A percentile compares a stretch with the other conserved stretches of the same genome.
phyloP scores from a whole-genome alignment of 2,329 filamentous ascomycete species.

The Diplodia mutila region DNA sequence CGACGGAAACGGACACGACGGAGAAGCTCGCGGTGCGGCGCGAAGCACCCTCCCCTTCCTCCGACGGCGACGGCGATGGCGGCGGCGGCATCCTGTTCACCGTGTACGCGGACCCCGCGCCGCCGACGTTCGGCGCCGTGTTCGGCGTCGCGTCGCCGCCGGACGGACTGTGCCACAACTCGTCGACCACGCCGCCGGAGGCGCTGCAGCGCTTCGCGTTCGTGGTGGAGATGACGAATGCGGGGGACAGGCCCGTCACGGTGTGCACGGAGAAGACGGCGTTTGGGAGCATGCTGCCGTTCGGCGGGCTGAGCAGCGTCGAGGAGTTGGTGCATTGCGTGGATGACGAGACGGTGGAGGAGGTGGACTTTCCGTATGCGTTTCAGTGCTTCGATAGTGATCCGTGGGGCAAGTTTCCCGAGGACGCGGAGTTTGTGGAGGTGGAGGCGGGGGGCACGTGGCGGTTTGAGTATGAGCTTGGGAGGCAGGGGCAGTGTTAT shows the following conservation, averaged over 20 bases:
- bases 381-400: not conserved
- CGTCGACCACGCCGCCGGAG: too few species aligned
- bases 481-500: too few species aligned
- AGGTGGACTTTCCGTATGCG: not conserved
- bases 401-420: not conserved
- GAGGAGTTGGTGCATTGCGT: not conserved
- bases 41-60: too few species aligned
- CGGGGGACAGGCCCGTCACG: not conserved
- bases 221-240: not conserved
- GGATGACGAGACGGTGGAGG: not conserved
- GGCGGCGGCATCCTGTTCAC: too few species aligned
- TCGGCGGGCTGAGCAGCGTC: not conserved
- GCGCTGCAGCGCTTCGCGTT: too few species aligned
- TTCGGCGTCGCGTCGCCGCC: not conserved
- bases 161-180: conserved; percentile 41
- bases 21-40: too few species aligned
- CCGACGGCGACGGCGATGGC: too few species aligned
- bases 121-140: too few species aligned
- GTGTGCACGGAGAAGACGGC: not conserved
- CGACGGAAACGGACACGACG: too few species aligned
- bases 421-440: not conserved
- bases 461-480: not conserved
- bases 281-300: not conserved
- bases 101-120: too few species aligned
- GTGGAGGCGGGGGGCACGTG: not conserved